Percentiles rank a stretch among this genome's conserved stretches.
Conservation (phyloP, 768 basidiomycete genomes). For the Tulasnella sp. region DNA sequence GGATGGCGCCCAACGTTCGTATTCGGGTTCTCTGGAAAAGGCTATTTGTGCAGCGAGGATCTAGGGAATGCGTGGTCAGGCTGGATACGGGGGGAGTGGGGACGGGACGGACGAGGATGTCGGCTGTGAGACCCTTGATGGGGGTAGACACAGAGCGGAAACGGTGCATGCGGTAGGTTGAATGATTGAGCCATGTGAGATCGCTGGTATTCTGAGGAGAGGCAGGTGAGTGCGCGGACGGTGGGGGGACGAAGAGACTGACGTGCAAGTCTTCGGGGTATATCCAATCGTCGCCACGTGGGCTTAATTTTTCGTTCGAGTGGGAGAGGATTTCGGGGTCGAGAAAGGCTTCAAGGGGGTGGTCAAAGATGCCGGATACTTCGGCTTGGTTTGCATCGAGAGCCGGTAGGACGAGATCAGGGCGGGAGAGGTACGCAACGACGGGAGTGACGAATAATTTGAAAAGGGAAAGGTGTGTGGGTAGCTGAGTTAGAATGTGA, state of each 20-base stretch:
- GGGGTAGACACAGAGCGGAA: slow-evolving; percentile 68
- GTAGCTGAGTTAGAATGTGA: slow-evolving; percentile 46
- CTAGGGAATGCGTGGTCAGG: slow-evolving; percentile 26
- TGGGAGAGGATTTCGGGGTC: slow-evolving; percentile 41
- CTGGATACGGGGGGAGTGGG: neutral
- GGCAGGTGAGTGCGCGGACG: slow-evolving; percentile 6
- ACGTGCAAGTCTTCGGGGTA: slow-evolving; percentile 66
- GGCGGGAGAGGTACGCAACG: slow-evolving; percentile 52
- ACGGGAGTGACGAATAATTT: slow-evolving; percentile 68
- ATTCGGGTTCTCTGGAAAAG: slow-evolving; percentile 39
- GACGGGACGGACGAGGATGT: slow-evolving; percentile 50
- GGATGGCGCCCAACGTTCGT: slow-evolving; percentile 44
- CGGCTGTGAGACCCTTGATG: slow-evolving; percentile 71
- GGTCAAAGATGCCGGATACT: slow-evolving; percentile 67
- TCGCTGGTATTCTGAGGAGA: slow-evolving; percentile 44
- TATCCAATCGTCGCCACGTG: slow-evolving; percentile 63
- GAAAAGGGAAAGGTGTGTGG: slow-evolving; percentile 56
- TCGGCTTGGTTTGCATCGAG: slow-evolving; percentile 48
- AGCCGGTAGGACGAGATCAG: slow-evolving; percentile 33
- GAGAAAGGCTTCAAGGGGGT: slow-evolving; percentile 61
- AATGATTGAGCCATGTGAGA: slow-evolving; percentile 37
- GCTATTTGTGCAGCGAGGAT: slow-evolving; percentile 58
- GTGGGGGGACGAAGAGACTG: slow-evolving; percentile 14
- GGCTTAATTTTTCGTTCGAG: slow-evolving; percentile 38
- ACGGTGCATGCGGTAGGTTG: slow-evolving; percentile 68